These are phyloP conservation scores for Apiotrichum laibachii DNA, from an alignment of 1,284 basidiomycete genomes.

Conservation along the genomic window DNA sequence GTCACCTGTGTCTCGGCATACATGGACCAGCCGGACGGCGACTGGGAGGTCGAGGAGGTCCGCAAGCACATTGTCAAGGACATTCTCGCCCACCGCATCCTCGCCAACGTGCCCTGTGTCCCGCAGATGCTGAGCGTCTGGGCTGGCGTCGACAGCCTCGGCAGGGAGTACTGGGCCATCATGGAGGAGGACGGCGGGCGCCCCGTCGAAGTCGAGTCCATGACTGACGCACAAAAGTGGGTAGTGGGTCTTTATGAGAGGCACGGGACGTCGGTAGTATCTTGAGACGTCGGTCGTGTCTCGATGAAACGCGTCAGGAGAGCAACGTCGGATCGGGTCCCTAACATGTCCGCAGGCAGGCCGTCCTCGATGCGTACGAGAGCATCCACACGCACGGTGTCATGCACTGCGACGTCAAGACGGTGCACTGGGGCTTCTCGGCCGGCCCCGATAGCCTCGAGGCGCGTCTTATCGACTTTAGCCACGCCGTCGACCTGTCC, in stretches of 20 bases:
- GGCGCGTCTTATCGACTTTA: constrained; percentile 5
- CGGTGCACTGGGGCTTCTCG: constrained; percentile 1
- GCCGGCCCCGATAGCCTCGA: too few relatives aligned
- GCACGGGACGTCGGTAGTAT: too few relatives aligned
- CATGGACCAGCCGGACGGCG: not conserved
- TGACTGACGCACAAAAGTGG: constrained; percentile 6
- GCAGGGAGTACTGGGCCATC: constrained; percentile 5
- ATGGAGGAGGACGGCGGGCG: constrained; percentile 6
- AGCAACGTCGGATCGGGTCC: too few relatives aligned
- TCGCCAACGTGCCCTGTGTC: not conserved
- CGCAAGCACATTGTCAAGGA: constrained; percentile 7
- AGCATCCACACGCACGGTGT: constrained; percentile 3
- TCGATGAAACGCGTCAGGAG: too few relatives aligned
- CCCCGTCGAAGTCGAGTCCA: not conserved
- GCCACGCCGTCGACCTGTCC: constrained; percentile 2
- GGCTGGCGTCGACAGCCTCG: constrained; percentile 4
- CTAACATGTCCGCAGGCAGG: constrained; percentile 2
- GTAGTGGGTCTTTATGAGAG: not conserved
- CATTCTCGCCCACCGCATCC: constrained; percentile 5
- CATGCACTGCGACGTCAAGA: constrained; percentile 8
- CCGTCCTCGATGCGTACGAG: constrained; percentile 4
- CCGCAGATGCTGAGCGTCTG: constrained; percentile 2
- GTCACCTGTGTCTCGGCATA: constrained; percentile 6
- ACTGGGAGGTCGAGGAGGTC: not conserved
- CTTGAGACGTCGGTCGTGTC: too few relatives aligned